These are phyloP conservation scores for Dryas drummondii DNA, from an alignment of 306 rosid genomes.

Conservation along the genomic window DNA sequence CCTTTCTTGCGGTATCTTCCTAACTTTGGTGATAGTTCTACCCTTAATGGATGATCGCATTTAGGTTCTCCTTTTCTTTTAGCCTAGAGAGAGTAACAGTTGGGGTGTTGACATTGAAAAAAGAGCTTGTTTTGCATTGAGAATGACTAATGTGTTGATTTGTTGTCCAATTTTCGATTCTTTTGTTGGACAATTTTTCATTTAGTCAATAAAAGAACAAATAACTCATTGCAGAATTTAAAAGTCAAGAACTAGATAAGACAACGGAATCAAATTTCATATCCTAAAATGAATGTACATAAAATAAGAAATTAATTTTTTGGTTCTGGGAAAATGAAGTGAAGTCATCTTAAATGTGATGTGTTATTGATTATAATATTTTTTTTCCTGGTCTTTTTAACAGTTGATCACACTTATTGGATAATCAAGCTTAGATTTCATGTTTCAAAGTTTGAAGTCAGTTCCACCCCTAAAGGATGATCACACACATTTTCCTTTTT, in stretches of 20 bases:
- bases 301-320: background rate
- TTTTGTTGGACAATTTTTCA: background rate
- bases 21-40: slow-evolving; percentile 12
- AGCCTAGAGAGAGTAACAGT: background rate
- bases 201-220: background rate
- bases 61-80: slow-evolving; percentile 5
- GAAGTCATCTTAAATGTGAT: background rate
- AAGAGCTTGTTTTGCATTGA: background rate
- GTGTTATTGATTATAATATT: background rate
- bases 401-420: background rate
- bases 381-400: background rate
- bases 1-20: slow-evolving; percentile 14
- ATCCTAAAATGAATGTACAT: background rate
- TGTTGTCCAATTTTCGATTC: background rate
- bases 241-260: background rate
- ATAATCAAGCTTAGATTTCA: background rate
- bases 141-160: background rate
- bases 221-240: background rate
- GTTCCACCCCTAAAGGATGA: background rate
- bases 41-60: background rate
- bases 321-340: background rate
- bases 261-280: background rate
- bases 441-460: background rate
- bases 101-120: background rate
- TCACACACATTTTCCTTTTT: background rate